Base-by-base conservation (phyloP, 768 basidiomycete genomes). In the Kwoniella dendrophila region DNA sequence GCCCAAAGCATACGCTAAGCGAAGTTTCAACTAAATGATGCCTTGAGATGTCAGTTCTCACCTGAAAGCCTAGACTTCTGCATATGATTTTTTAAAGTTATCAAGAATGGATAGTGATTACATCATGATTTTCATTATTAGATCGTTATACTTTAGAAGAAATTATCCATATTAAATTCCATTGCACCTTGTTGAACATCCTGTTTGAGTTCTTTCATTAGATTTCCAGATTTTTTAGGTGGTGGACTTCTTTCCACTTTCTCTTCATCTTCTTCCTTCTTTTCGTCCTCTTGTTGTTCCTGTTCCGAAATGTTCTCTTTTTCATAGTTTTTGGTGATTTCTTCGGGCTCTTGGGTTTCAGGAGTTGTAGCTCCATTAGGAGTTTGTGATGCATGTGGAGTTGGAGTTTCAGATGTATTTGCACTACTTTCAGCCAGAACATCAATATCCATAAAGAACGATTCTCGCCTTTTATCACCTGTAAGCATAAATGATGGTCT, bases 191-290 rank as follows among this genome's bases (percentile, higher is more conserved):
- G 77, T 57, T 71, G 65, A 16, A 90, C 84, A 79, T 93, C 88
- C 74, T 90, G 87, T 77, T 92, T 93, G 14, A 92, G 90, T n/a
- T 88, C 86, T 80, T 90, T 92, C 82, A 96, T 87, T 72, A 96
- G 79, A 68, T 84, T 89, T 3, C 92, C 94, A 40, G 94, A 66
- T 52, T 75, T 71, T 53, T 58, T 63, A 8, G 65, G 78, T 7
- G 87, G 88, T 38, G 86, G 86, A 44, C 43, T 63, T 33, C 14
- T 33, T 41, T 41, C 45, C 36, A 44, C 49, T 59, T 63, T 41
- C 52, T 59, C 43, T 34, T 24, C 10, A 27, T 34, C 50, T 40
- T 27, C 16, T 34, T 22, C 55, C 5, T 53, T 18, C 10, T 22
- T 20, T 38, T 16, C 49, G 8, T 20, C 16, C 7, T 49, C 26